Evolutionary conservation across 2,329 filamentous ascomycete species (phyloP).

Genomic region (Colletotrichum tabaci): DNA sequence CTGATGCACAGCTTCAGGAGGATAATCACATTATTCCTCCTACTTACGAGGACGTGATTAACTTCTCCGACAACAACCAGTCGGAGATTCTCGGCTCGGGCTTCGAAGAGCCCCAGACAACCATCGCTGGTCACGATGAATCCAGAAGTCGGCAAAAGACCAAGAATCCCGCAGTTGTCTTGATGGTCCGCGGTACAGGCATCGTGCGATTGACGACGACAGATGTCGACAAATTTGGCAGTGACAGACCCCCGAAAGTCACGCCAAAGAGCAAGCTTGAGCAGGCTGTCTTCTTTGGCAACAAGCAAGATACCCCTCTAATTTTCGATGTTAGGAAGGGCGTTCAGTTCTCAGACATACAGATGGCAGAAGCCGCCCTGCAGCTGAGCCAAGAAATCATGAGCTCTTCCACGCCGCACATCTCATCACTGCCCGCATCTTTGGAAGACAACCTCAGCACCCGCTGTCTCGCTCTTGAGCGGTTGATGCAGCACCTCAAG

Average conservation of each 20-base stretch:
- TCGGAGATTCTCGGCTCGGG: constrained; percentile 76
- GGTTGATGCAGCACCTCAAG: constrained; percentile 80
- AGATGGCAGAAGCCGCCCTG: constrained; percentile 83
- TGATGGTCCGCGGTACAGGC: constrained; percentile 75
- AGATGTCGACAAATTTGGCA: constrained; percentile 72
- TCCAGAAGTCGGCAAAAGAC: constrained; percentile 66
- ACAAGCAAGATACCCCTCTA: constrained; percentile 87
- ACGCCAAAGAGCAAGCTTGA: constrained; percentile 92
- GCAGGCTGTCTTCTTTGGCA: constrained; percentile 94
- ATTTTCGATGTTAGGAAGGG: constrained; percentile 81
- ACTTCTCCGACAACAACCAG: constrained; percentile 77
- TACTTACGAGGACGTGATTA: constrained; percentile 88
- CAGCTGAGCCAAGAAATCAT: constrained; percentile 87
- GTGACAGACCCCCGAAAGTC: constrained; percentile 72
- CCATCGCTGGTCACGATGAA: constrained; percentile 58
- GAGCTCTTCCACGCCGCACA: constrained; percentile 80
- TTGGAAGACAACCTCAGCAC: constrained; percentile 85
- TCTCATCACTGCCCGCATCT: constrained; percentile 80
- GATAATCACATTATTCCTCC: constrained; percentile 75
- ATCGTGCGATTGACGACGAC: constrained; percentile 72
- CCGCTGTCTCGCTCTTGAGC: constrained; percentile 80
- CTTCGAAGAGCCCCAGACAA: constrained; percentile 69
- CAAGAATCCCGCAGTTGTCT: constrained; percentile 74
- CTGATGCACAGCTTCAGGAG: constrained; percentile 81
- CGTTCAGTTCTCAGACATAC: constrained; percentile 75